Evolutionary conservation across 441 rosid species (phyloP).

Genomic region (Daphne laureola): DNA sequence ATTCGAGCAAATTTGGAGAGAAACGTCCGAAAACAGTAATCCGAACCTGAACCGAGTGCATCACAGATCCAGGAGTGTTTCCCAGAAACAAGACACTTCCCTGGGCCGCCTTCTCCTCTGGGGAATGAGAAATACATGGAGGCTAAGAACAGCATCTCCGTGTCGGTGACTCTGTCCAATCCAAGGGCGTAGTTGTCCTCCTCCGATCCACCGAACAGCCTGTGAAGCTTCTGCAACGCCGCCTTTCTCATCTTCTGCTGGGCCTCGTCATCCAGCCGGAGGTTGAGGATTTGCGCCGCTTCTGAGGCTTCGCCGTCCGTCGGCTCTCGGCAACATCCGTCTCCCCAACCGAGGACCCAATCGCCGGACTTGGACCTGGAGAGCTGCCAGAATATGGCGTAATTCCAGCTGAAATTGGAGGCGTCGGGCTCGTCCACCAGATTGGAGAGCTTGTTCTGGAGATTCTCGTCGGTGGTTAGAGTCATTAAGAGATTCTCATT

Average conservation of each 20-base stretch:
- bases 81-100: conserved; percentile 69
- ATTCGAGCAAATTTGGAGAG: conserved; percentile 73
- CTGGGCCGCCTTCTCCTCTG: conserved; percentile 81
- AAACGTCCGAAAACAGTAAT: conserved; percentile 80
- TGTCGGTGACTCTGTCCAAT: conserved; percentile 81
- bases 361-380: conserved; percentile 78
- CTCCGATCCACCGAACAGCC: conserved; percentile 70
- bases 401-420: conserved; percentile 88
- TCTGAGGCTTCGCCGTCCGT: conserved; percentile 61
- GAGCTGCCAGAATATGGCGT: conserved; percentile 88
- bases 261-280: conserved; percentile 46
- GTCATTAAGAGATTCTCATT: conserved; percentile 56
- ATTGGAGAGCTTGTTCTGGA: conserved; percentile 80
- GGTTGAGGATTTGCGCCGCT: conserved; percentile 30
- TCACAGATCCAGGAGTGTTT: conserved; percentile 68
- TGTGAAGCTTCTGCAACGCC: conserved; percentile 76
- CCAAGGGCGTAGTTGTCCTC: conserved; percentile 77
- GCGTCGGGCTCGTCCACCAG: conserved; percentile 72
- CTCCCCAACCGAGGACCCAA: conserved; percentile 86
- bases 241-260: conserved; percentile 81
- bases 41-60: conserved; percentile 36
- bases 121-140: conserved; percentile 98
- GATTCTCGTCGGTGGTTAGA: conserved; percentile 53
- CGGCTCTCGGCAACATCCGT: conserved; percentile 88
- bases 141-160: conserved; percentile 88